A percentile compares a stretch with the other conserved stretches of the same genome.
Conservation (phyloP, 306 rosid species). For the Heteromeles arbutifolia region DNA sequence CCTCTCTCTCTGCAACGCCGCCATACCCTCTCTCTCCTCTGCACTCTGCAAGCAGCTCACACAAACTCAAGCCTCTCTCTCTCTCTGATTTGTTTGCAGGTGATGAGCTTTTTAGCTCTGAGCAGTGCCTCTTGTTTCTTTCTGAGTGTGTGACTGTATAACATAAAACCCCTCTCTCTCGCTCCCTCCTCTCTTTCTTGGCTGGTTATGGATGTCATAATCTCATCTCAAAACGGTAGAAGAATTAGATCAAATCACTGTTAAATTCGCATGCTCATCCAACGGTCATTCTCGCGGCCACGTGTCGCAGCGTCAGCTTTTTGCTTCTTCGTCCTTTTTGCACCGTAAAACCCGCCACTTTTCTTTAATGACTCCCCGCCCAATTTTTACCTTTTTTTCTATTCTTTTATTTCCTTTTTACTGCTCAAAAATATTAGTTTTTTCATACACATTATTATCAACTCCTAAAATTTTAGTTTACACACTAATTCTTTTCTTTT, state of each 20-base stretch:
- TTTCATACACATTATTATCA: too few species aligned
- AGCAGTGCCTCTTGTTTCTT: conserved; percentile 36
- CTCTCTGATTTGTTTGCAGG: conserved; percentile 13
- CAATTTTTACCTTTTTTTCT: neutral
- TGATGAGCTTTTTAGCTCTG: conserved; percentile 24
- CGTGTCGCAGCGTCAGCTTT: conserved; percentile 46
- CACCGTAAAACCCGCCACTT: conserved; percentile 98
- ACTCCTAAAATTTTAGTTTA: too few species aligned
- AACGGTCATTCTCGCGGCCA: neutral
- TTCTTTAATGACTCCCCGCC: conserved; percentile 34
- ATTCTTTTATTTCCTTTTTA: neutral
- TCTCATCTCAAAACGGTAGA: conserved; percentile 24
- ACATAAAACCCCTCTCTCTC: conserved; percentile 2
- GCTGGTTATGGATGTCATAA: conserved; percentile 33
- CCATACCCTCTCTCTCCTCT: conserved; percentile 53
- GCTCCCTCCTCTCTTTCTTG: conserved; percentile 9
- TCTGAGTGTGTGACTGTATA: neutral
- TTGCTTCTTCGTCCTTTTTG: conserved; percentile 43
- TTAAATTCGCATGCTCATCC: conserved; percentile 23
- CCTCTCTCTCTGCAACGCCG: conserved; percentile 66
- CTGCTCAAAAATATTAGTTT: neutral
- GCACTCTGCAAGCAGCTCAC: conserved; percentile 12
- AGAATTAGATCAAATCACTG: conserved; percentile 13
- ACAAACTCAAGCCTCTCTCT: neutral
- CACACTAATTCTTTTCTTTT: too few species aligned